Percentiles rank a stretch among this genome's conserved stretches.
Conservation (phyloP, 2,329 filamentous ascomycete genomes). For the Volutella citrinella region DNA sequence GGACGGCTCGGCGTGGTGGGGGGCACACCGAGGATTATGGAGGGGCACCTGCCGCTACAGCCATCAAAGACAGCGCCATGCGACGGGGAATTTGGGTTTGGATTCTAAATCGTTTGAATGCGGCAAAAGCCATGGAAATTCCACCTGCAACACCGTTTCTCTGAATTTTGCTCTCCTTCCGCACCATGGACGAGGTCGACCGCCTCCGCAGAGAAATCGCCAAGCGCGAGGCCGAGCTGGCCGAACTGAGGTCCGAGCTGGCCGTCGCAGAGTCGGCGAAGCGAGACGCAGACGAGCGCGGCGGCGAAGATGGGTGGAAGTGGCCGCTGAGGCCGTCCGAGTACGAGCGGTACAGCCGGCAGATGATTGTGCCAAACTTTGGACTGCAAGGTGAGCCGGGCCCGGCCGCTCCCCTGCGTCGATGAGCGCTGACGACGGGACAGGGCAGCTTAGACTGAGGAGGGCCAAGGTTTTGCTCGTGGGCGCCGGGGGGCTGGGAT, state of each 20-base stretch:
- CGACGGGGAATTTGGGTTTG: no score
- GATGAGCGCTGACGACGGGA: not conserved
- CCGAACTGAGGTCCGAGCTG: constrained; percentile 43
- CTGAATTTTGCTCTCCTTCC: not conserved
- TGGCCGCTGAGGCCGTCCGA: constrained; percentile 73
- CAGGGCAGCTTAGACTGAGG: constrained; percentile 74
- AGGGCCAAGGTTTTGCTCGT: constrained; percentile 73
- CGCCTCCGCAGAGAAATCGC: constrained; percentile 46
- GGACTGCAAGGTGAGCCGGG: constrained; percentile 69
- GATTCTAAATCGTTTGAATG: no score
- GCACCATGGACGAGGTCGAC: constrained; percentile 38
- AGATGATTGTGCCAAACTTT: constrained; percentile 83
- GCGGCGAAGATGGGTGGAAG: constrained; percentile 34
- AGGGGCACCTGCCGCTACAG: no score
- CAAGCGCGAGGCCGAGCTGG: constrained; percentile 46
- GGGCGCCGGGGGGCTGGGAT: constrained; percentile 86
- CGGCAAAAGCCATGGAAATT: no score
- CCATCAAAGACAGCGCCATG: no score
- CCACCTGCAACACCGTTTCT: no score
- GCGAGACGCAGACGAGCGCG: constrained; percentile 6
- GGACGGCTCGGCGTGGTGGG: constrained; percentile 1
- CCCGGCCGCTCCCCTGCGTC: no score
- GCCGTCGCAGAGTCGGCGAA: constrained; percentile 34
- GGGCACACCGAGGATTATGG: constrained; percentile 14
- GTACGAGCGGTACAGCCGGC: constrained; percentile 83